Evolutionary conservation across 2,329 filamentous ascomycete genomes (phyloP).

Genomic region (Ophiostoma piceae): DNA sequence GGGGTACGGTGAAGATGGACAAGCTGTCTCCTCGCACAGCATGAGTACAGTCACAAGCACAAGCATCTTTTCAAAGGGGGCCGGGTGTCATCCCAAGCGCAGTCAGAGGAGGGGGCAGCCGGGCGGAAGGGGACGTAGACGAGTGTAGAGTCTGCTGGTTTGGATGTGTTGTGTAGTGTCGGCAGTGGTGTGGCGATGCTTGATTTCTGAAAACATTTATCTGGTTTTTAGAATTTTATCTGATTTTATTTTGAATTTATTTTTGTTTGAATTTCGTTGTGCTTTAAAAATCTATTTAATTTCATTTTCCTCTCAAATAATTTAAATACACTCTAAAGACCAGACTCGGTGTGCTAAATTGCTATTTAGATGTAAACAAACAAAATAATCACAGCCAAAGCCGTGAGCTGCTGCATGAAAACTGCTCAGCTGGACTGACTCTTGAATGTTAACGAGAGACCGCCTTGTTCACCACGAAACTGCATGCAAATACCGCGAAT

Average conservation of each 20-base stretch:
- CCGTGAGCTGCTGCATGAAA: too few relatives aligned
- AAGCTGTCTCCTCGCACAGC: slow-evolving; percentile 24
- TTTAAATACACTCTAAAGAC: too few relatives aligned
- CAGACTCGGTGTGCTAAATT: too few relatives aligned
- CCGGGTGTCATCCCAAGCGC: slow-evolving; percentile 10
- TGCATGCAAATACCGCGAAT: not conserved
- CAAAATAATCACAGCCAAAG: too few relatives aligned
- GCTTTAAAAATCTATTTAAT: too few relatives aligned
- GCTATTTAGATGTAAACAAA: too few relatives aligned
- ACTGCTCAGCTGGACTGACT: too few relatives aligned
- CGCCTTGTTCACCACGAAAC: too few relatives aligned
- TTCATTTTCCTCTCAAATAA: too few relatives aligned
- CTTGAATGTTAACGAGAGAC: too few relatives aligned
- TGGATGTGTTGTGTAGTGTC: not conserved
- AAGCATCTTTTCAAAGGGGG: slow-evolving; percentile 15
- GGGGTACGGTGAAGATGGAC: slow-evolving; percentile 2
- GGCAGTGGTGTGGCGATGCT: not conserved
- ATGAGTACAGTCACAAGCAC: slow-evolving; percentile 21
- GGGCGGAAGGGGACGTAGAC: not conserved
- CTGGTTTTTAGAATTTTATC: not conserved
- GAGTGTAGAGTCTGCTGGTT: not conserved
- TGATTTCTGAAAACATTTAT: not conserved
- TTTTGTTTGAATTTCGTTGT: too few relatives aligned
- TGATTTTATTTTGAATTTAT: too few relatives aligned
- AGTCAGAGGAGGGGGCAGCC: not conserved